Base-by-base conservation (phyloP, 2,329 filamentous ascomycete species). In the Phaeosphaeria sp. region DNA sequence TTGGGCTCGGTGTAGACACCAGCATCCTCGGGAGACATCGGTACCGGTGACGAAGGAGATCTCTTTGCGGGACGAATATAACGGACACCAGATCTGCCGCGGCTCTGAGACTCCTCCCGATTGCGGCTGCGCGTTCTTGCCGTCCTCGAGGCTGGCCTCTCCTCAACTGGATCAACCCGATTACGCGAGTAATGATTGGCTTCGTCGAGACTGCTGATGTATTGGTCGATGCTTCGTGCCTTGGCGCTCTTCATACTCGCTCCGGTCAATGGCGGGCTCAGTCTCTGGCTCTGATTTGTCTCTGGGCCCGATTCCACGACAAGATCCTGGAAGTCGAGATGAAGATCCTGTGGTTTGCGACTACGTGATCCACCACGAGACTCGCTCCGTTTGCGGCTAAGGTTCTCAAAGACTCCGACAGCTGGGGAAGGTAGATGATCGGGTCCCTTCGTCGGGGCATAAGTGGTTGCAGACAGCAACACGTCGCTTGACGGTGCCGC, bases 1-100 rank as follows among this genome's bases (percentile, higher is more conserved):
- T 80, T 82, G 45, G 74, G 71, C 25, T 49, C 78, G 71, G 58
- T 91, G 74, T 74, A 74, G 13, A 80, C 70, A 2, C 77, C 78
- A 18, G 81, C 78, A 68, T 97, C 93, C 67, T 97, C 92, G 0
- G 93, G 93, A 2, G 93, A 96, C 93, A 97, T 97, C 2, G 93
- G 92, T 1, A 97, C 85, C 0, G 94, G 94, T 0, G 94, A 97
- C 1, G 92, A 96, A 0, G 94, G 94, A 1, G 94, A 97, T 21
- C 91, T 85, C 78, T 97, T 96, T 13, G 88, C 86, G 18, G 90
- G 87, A 71, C 88, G 90, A 61, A 90, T 92, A 63, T 88, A 89
- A 21, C 89, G 86, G 45, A 86, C 83, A 13, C 84, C 80, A 22
- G 84, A 84, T 60, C 91, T 86, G 20, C 91, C 91, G 56, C 91